Evolutionary conservation across 371 early-diverging fungal genomes (phyloP).

Genomic region (Catenaria anguillulae): DNA sequence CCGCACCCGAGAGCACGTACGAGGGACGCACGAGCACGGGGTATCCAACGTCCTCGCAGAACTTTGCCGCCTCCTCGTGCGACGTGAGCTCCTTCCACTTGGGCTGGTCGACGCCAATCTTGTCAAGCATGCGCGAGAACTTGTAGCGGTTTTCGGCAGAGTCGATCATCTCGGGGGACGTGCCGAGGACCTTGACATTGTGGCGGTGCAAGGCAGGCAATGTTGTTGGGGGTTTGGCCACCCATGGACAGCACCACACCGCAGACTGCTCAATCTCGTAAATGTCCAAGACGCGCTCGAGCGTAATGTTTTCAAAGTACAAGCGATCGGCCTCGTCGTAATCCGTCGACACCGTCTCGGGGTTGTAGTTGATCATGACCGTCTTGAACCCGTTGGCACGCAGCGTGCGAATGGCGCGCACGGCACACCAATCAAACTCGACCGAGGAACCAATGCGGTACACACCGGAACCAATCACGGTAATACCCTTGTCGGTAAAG

Average conservation of each 20-base stretch:
- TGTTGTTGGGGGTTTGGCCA: constrained; percentile 87
- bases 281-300: constrained; percentile 86
- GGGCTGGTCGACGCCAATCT: constrained; percentile 85
- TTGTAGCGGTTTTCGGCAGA: constrained; percentile 84
- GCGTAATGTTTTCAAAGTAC: constrained; percentile 80
- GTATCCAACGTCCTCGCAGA: constrained; percentile 72
- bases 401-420: constrained; percentile 62
- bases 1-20: constrained; percentile 89
- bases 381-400: constrained; percentile 63
- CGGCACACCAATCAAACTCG: constrained; percentile 91
- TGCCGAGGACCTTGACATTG: constrained; percentile 64
- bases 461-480: constrained; percentile 91
- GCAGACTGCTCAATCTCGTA: constrained; percentile 63
- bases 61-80: constrained; percentile 55
- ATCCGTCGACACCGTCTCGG: constrained; percentile 91
- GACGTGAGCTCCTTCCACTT: constrained; percentile 80
- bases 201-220: constrained; percentile 59
- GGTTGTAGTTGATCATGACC: constrained; percentile 93
- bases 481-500: constrained; percentile 71
- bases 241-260: constrained; percentile 80
- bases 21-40: constrained; percentile 89
- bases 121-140: constrained; percentile 74
- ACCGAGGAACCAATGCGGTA: constrained; percentile 88
- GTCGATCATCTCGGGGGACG: constrained; percentile 79
- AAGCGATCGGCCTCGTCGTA: constrained; percentile 88